Evolutionary conservation across 176 grass and related monocot species (phyloP), one percentile per base, ranked within the genome.

Genomic region (Hyparrhenia diplandra): DNA sequence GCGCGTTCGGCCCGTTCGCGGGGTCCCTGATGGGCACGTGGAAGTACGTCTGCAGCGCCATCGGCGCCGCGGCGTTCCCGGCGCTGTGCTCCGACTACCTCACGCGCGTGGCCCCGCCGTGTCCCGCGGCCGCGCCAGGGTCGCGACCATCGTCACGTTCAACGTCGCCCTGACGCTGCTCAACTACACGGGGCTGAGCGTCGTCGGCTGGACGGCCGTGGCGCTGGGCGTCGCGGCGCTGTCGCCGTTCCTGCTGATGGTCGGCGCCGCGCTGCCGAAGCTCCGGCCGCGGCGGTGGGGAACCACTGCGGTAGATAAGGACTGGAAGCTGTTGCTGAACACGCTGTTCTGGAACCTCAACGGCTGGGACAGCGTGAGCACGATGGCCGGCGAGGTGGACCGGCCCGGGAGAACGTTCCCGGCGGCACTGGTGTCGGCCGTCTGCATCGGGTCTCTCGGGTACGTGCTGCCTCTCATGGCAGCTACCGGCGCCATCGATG

Each of bases 261-360:
- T 87, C 47, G 89, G 81, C 77, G 70, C 78, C 73, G 94, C 94
- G 28, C 42, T 88, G 68, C 94, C 94, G 10, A 91, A 82, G 82
- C 47, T 97, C 71, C 72, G 74, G 28, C 87, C 89, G 52, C 51
- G 46, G 64, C 67, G 89, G 54, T 94, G 91, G 94, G 28, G 82
- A 3, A 20, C 13, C 42, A 82, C 84, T 7, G 80, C 71, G 70
- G 23, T 20, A 6, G 47, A 51, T 6, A 90, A 77, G 84, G 85
- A 94, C 60, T 90, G 89, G 94, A 91, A 88, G 75, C 76, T 92
- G 31, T 83, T 94, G 83, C 88, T 97, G 55, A 97, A 97, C 87
- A 97, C 94, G 3, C 63, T 97, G 28, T 97, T 94, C 70, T 94
- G 94, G 94, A 94, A 97, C 69, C 83, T 97, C n/a, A 94, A 97